Evolutionary conservation across 768 basidiomycete genomes (phyloP).

Genomic region (Tricholoma sp.): DNA sequence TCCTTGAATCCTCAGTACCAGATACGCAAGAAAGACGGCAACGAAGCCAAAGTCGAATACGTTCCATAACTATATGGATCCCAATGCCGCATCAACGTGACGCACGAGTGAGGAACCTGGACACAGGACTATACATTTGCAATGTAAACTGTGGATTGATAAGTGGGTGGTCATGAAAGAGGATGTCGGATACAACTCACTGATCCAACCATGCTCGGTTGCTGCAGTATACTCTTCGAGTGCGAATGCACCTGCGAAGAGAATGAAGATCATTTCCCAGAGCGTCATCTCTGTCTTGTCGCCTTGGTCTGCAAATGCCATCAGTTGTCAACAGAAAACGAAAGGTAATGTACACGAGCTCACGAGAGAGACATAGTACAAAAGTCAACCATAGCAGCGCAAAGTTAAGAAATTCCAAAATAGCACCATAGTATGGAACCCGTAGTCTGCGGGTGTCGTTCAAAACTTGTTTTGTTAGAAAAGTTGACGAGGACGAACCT

Average conservation of each 20-base stretch:
- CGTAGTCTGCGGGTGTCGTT: constrained; percentile 47
- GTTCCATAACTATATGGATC: constrained; percentile 74
- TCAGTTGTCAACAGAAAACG: neutral
- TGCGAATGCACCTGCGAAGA: constrained; percentile 74
- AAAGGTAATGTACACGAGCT: constrained; percentile 18
- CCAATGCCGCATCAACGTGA: neutral
- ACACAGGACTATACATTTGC: constrained; percentile 55
- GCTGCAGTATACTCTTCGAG: constrained; percentile 86
- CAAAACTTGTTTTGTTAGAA: neutral
- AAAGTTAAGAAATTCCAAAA: constrained; percentile 79
- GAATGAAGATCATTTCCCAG: constrained; percentile 70
- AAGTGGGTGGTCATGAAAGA: neutral
- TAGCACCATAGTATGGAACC: constrained; percentile 75
- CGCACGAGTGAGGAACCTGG: neutral
- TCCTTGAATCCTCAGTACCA: constrained; percentile 61
- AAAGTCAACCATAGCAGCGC: constrained; percentile 62
- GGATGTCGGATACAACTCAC: constrained; percentile 37
- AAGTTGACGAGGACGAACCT: constrained; percentile 32
- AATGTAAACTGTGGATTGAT: constrained; percentile 59
- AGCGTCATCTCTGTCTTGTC: constrained; percentile 41
- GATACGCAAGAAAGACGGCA: constrained; percentile 63
- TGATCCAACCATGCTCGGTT: constrained; percentile 83
- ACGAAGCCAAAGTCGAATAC: constrained; percentile 79
- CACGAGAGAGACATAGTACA: constrained; percentile 71
- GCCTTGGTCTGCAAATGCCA: constrained; percentile 41